A percentile compares a stretch with the other conserved stretches of the same genome.
Conservation (phyloP, 2,329 filamentous ascomycete species). For the Simplicillium sp. region DNA sequence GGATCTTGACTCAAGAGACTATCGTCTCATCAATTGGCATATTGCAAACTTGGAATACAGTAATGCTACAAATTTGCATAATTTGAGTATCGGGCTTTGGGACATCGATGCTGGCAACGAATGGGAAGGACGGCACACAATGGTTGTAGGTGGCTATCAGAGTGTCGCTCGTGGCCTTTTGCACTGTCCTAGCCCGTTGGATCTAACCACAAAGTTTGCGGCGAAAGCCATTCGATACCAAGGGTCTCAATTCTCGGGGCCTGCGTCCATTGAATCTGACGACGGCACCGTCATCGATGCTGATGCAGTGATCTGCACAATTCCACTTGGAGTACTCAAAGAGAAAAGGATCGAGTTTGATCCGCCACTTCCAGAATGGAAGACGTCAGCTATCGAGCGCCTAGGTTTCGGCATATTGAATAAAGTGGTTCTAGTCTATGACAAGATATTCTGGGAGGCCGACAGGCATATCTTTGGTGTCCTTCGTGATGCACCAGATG, state of each 20-base stretch:
- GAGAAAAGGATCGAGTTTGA: conserved; percentile 73
- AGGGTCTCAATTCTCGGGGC: conserved; percentile 30
- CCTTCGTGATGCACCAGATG: conserved; percentile 61
- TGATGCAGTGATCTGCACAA: conserved; percentile 85
- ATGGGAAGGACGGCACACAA: conserved; percentile 89
- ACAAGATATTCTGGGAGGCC: conserved; percentile 83
- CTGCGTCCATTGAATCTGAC: conserved; percentile 61
- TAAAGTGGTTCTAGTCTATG: conserved; percentile 88
- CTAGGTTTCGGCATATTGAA: conserved; percentile 92
- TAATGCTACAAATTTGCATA: conserved; percentile 81
- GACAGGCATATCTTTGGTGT: conserved; percentile 90
- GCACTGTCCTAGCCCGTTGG: conserved; percentile 64
- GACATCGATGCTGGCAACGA: conserved; percentile 97
- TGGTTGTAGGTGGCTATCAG: conserved; percentile 89
- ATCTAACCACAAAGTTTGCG: conserved; percentile 63
- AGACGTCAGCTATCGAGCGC: conserved; percentile 66
- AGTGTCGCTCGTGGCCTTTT: conserved; percentile 83
- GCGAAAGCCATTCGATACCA: conserved; percentile 66
- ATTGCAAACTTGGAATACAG: conserved; percentile 97
- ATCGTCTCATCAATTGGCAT: conserved; percentile 93
- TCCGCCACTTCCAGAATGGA: conserved; percentile 84
- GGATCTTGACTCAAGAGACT: conserved; percentile 75
- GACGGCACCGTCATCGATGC: conserved; percentile 70
- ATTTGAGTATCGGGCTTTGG: conserved; percentile 83
- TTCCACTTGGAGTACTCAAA: conserved; percentile 86